Evolutionary conservation across 2,329 filamentous ascomycete genomes (phyloP).

Genomic region (Claviceps purpurea): DNA sequence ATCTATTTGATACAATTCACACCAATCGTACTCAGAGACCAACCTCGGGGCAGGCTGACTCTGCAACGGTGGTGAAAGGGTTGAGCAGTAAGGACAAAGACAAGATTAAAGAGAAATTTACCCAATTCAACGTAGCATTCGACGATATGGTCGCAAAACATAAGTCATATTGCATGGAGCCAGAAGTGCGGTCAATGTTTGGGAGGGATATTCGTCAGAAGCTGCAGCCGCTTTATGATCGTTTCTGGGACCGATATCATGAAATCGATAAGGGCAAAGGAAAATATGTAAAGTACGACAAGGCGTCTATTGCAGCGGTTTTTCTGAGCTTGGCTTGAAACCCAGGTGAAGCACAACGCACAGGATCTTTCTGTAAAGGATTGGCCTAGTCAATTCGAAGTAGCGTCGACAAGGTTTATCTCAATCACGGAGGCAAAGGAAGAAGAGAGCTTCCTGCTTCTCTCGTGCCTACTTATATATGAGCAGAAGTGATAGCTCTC

Average conservation of each 20-base stretch:
- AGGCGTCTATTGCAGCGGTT: constrained; percentile 58
- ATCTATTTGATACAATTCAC: constrained; percentile 83
- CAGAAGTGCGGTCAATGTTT: constrained; percentile 70
- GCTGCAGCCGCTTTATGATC: constrained; percentile 84
- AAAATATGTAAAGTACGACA: constrained; percentile 97
- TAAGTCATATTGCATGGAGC: constrained; percentile 78
- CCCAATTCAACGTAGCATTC: constrained; percentile 78
- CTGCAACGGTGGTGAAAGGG: constrained; percentile 68
- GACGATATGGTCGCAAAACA: constrained; percentile 78
- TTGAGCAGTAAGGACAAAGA: constrained; percentile 87
- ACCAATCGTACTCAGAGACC: constrained; percentile 66
- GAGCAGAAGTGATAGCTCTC: too few species aligned
- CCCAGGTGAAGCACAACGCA: too few species aligned
- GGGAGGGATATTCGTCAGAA: constrained; percentile 77
- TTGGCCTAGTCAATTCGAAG: too few species aligned
- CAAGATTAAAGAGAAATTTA: constrained; percentile 91
- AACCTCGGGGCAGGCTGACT: constrained; percentile 62
- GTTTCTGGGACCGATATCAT: constrained; percentile 95
- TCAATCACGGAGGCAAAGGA: too few species aligned
- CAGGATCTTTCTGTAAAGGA: too few species aligned
- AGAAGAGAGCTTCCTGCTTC: too few species aligned
- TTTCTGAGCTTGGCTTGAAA: constrained; percentile 35
- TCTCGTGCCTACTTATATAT: too few species aligned
- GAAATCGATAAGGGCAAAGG: constrained; percentile 96
- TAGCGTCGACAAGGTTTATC: too few species aligned